Evolutionary conservation across 2,329 filamentous ascomycete species (phyloP).

Genomic region (Colletotrichum australisinense): DNA sequence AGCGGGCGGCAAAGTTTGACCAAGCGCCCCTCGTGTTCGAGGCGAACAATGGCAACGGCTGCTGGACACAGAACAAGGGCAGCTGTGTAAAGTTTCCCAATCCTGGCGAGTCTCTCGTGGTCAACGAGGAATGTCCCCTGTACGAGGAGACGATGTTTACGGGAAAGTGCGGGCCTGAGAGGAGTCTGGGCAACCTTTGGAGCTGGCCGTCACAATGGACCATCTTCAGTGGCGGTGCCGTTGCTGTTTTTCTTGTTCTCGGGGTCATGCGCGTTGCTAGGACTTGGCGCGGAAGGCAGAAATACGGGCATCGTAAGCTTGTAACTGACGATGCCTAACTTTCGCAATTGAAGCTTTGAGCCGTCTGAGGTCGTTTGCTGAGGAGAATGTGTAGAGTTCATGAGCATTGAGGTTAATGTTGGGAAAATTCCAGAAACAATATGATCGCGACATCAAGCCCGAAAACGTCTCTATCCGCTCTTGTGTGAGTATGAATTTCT

Average conservation of each 20-base stretch:
- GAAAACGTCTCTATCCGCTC: background rate
- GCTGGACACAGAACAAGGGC: background rate
- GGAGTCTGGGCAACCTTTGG: background rate
- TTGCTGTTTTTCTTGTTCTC: background rate
- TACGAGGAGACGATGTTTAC: background rate
- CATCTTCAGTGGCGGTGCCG: background rate
- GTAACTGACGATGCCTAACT: background rate
- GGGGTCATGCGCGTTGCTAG: background rate
- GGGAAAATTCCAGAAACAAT: background rate
- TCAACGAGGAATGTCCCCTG: background rate
- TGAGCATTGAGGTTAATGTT: background rate
- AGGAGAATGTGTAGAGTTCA: background rate
- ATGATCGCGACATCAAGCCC: background rate
- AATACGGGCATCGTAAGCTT: background rate
- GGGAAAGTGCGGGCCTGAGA: background rate
- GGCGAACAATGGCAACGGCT: slow-evolving; percentile 11
- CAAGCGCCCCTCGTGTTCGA: slow-evolving; percentile 10
- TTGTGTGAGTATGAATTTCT: too few species aligned
- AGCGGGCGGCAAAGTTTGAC: background rate
- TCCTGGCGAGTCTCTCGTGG: background rate
- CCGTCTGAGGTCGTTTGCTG: background rate
- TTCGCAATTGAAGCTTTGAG: background rate
- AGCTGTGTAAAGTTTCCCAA: background rate
- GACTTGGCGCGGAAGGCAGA: background rate
- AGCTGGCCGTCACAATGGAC: background rate